These are phyloP conservation scores for Apostasia shenzhenica DNA, from an alignment of 106 monocot species.

Conservation along the genomic window DNA sequence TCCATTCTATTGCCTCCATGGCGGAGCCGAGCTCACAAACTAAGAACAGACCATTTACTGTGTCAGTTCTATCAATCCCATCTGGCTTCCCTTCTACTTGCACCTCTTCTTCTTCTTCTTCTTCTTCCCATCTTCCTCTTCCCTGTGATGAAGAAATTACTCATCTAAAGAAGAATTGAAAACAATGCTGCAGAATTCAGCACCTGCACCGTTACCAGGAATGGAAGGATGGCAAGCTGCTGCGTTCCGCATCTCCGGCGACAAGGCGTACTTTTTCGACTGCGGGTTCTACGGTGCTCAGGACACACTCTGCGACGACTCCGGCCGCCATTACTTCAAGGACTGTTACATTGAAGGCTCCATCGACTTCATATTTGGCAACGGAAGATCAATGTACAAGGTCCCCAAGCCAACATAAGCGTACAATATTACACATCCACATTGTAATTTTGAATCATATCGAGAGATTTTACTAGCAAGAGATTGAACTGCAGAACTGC, in stretches of 20 bases:
- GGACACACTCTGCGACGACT: constrained; percentile 90
- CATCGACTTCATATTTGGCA: constrained; percentile 97
- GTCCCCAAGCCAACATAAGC: constrained; percentile 6
- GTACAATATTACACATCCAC: no score
- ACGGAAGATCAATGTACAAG: constrained; percentile 93
- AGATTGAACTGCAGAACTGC: constrained; percentile 35
- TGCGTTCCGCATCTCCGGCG: constrained; percentile 89
- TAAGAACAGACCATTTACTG: neutral
- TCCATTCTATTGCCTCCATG: neutral
- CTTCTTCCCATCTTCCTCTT: neutral
- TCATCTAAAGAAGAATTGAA: no score
- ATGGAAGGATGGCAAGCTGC: constrained; percentile 95
- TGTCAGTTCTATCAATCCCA: no score
- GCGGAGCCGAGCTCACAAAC: neutral
- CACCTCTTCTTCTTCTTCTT: no score
- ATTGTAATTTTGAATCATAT: no score
- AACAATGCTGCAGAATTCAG: constrained; percentile 57
- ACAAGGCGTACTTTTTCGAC: constrained; percentile 88
- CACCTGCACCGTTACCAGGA: constrained; percentile 81
- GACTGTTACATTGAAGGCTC: constrained; percentile 95
- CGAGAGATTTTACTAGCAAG: no score
- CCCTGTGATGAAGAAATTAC: neutral
- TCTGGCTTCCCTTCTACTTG: no score
- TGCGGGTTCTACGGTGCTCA: constrained; percentile 96
- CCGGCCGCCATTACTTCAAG: constrained; percentile 93